phyloP scores from a whole-genome alignment of 495 filamentous ascomycete genomes.

The Chaetomidium leptoderma region DNA sequence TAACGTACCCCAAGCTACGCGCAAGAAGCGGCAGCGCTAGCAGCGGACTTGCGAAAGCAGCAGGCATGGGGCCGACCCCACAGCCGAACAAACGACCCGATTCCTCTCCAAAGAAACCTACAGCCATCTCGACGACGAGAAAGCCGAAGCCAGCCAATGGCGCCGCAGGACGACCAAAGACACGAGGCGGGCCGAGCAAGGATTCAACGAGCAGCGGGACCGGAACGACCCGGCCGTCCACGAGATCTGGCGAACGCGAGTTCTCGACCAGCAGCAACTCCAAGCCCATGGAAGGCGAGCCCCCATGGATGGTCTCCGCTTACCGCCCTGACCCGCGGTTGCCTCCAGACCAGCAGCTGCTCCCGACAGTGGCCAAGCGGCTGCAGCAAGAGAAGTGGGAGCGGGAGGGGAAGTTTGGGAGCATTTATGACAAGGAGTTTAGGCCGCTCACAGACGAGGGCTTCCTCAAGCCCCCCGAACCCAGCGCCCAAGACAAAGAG shows the following conservation, averaged over 20 bases:
- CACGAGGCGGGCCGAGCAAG: constrained; percentile 52
- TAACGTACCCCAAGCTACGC: constrained; percentile 55
- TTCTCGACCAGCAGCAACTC: constrained; percentile 37
- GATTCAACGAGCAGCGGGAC: constrained; percentile 49
- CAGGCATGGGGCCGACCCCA: constrained; percentile 35
- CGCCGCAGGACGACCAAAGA: constrained; percentile 55
- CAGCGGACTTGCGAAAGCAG: constrained; percentile 51
- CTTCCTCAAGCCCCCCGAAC: constrained; percentile 46
- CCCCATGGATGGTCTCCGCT: constrained; percentile 90
- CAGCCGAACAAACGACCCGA: constrained; percentile 47
- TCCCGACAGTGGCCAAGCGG: constrained; percentile 87
- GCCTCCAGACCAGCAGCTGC: constrained; percentile 89
- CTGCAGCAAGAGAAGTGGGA: constrained; percentile 95
- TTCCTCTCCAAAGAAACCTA: constrained; percentile 45
- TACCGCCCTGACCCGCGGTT: constrained; percentile 94
- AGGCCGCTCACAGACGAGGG: constrained; percentile 63
- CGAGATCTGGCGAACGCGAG: constrained; percentile 49
- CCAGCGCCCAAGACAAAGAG: constrained; percentile 25
- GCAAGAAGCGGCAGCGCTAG: constrained; percentile 68
- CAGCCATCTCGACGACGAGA: constrained; percentile 27
- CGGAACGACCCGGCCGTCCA: constrained; percentile 47
- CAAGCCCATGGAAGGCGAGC: constrained; percentile 86
- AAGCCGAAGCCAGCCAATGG: constrained; percentile 43
- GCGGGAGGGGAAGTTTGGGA: constrained; percentile 77
- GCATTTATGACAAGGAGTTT: constrained; percentile 77